A percentile compares a stretch with the other conserved stretches of the same genome.
Evolutionary conservation across 306 rosid species (phyloP).

Genomic region (Cyclanthera cordifolia): DNA sequence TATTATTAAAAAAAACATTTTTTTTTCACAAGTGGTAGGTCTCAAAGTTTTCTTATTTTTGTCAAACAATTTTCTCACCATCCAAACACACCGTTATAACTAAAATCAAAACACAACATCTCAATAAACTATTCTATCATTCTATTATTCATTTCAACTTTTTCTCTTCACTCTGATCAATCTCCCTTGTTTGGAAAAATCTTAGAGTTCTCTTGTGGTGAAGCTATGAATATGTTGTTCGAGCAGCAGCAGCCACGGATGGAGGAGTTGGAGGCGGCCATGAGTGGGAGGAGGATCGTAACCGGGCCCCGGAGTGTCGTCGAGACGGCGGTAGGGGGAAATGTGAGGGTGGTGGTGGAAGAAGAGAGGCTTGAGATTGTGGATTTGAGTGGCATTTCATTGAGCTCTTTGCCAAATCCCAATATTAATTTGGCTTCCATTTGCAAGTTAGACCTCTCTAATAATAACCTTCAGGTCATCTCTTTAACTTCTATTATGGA

Average conservation of each 20-base stretch:
- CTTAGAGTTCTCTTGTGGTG: background rate
- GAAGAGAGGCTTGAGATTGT: conserved; percentile 48
- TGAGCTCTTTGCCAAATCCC: conserved; percentile 59
- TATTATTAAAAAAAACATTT: background rate
- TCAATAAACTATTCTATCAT: background rate
- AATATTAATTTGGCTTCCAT: conserved; percentile 47
- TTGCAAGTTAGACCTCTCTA: conserved; percentile 80
- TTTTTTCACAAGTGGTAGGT: conserved; percentile 6
- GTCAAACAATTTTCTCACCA: background rate
- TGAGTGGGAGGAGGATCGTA: background rate
- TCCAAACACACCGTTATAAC: conserved; percentile 3
- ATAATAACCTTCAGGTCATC: conserved; percentile 79
- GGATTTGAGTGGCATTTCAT: conserved; percentile 74
- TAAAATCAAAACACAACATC: background rate
- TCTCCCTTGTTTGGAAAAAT: background rate
- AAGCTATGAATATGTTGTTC: conserved; percentile 2
- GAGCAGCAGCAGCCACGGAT: background rate
- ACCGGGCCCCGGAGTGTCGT: background rate
- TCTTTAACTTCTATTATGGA: background rate
- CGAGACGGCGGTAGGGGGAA: background rate
- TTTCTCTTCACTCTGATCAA: no score
- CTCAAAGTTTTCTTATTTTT: background rate
- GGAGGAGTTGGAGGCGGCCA: background rate
- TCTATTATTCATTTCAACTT: background rate
- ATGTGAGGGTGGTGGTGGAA: conserved; percentile 13